Evolutionary conservation across 1,139 yeast genomes (phyloP).

Genomic region (Sugiyamaella pinicola): DNA sequence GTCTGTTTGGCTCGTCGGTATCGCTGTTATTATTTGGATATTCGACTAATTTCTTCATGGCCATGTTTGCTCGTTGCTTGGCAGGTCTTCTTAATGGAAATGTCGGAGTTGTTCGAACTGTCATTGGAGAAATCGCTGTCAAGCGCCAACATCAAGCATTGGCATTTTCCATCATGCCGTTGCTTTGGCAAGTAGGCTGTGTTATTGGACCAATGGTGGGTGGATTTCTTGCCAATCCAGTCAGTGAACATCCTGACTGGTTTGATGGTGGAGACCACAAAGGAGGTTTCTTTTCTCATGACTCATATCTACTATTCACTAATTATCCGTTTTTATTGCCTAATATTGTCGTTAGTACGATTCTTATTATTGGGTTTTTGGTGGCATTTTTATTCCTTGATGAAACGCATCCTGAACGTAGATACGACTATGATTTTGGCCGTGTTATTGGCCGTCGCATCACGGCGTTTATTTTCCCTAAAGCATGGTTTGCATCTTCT

Average conservation of each 20-base stretch:
- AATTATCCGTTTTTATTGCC: conserved; percentile 62
- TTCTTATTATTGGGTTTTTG: conserved; percentile 39
- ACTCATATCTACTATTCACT: conserved; percentile 41
- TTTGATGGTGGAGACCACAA: conserved; percentile 27
- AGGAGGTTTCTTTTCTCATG: conserved; percentile 41
- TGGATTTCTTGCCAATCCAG: conserved; percentile 48
- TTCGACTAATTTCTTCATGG: conserved; percentile 52
- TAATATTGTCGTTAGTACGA: conserved; percentile 54
- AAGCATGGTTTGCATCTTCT: conserved; percentile 7
- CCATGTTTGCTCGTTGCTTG: conserved; percentile 53
- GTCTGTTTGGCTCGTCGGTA: conserved; percentile 53
- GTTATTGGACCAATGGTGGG: conserved; percentile 62
- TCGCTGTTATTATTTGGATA: conserved; percentile 57
- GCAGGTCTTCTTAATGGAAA: conserved; percentile 65
- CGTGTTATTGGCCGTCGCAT: conserved; percentile 56
- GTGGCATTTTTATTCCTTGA: conserved; percentile 58
- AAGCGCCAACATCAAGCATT: conserved; percentile 61
- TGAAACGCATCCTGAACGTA: conserved; percentile 56
- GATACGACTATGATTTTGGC: conserved; percentile 52
- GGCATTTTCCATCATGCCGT: conserved; percentile 62
- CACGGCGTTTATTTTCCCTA: conserved; percentile 38
- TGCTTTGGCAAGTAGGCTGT: conserved; percentile 60
- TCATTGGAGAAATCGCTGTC: conserved; percentile 60
- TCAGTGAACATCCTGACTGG: conserved; percentile 39
- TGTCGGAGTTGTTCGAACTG: conserved; percentile 61